phyloP scores from a whole-genome alignment of 306 rosid genomes.

The Crotalaria pallida region DNA sequence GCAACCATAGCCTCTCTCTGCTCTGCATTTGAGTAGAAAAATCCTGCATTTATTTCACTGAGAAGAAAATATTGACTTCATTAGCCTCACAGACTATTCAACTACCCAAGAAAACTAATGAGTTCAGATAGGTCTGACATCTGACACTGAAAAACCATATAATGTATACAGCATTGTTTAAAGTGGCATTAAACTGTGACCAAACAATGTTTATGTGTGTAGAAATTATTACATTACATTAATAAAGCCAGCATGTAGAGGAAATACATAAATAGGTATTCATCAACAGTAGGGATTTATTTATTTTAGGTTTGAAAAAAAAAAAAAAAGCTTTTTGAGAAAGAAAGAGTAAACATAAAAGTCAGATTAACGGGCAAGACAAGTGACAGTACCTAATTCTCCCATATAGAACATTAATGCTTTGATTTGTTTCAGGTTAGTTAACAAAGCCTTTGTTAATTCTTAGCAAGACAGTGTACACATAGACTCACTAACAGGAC shows the following conservation, averaged over 20 bases:
- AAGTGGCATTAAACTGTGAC: background rate
- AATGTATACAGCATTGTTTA: background rate
- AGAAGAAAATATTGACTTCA: conserved; percentile 21
- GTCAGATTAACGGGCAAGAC: background rate
- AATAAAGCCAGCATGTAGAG: background rate
- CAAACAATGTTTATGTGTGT: background rate
- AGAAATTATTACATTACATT: background rate
- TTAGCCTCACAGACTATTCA: conserved; percentile 5
- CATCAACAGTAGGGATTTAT: background rate
- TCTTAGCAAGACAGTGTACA: no score
- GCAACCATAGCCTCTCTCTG: conserved; percentile 95
- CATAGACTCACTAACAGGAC: no score
- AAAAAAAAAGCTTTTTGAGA: background rate
- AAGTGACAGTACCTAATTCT: background rate
- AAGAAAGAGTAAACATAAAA: background rate
- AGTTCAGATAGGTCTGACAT: background rate
- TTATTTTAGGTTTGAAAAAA: no score
- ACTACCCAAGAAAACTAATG: background rate
- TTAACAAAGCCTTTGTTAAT: background rate
- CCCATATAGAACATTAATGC: background rate
- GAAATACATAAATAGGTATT: background rate
- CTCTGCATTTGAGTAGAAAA: conserved; percentile 97
- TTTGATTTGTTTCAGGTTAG: background rate
- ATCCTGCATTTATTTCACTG: conserved; percentile 96
- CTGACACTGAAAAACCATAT: background rate